Percentiles rank a stretch among this genome's conserved stretches.
phyloP scores from a whole-genome alignment of 1,284 basidiomycete genomes.

The Ganoderma boninense region DNA sequence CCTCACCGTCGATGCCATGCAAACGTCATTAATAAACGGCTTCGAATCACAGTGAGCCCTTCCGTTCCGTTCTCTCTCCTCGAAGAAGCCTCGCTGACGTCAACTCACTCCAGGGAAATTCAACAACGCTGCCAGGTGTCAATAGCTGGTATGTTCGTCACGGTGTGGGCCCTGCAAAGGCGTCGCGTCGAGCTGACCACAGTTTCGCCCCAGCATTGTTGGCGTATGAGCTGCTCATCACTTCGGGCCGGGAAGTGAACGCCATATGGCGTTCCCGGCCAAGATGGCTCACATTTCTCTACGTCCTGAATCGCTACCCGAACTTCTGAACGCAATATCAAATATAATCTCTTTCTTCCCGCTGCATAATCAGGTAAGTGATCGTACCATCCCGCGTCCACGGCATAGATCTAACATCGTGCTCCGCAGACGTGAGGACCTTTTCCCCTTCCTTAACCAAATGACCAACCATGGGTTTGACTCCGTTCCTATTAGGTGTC shows the following conservation, averaged over 20 bases:
- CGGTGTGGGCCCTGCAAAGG: background rate
- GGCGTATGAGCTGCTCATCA: background rate
- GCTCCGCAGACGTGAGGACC: background rate
- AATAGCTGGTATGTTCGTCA: constrained; percentile 1
- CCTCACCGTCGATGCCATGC: background rate
- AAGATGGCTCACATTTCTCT: background rate
- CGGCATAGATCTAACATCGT: no score
- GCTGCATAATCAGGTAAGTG: background rate
- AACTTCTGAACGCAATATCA: background rate
- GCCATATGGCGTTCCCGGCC: background rate
- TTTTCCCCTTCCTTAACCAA: background rate
- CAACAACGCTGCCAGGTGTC: background rate
- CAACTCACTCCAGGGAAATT: background rate
- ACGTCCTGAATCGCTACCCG: background rate
- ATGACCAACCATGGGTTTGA: no score
- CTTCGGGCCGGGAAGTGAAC: background rate
- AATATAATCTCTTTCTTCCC: background rate
- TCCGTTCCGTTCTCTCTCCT: background rate
- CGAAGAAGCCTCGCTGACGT: background rate
- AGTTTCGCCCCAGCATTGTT: background rate
- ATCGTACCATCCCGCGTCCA: background rate
- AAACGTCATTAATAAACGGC: background rate
- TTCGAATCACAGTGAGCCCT: background rate
- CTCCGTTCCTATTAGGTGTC: no score
- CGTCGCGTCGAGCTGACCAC: background rate